Base-by-base conservation (phyloP, 331 rosid species). In the Quercus lobata region DNA sequence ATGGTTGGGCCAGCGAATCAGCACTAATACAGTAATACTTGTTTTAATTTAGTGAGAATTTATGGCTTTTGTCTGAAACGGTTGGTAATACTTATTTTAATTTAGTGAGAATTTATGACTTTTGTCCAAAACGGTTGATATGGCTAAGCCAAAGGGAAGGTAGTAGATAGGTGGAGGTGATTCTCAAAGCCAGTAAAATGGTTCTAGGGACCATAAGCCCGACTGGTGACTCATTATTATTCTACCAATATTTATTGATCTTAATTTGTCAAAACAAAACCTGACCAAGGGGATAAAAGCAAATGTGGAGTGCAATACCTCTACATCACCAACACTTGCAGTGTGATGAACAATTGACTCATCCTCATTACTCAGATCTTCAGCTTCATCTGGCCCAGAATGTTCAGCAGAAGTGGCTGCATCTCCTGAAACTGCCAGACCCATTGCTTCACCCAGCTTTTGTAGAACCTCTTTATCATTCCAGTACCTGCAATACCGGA, bases 291-390 rank as follows among this genome's bases (percentile, higher is more conserved):
- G 84, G 35, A 57, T 25, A 60, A 16, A 66, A 24, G 37, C 70
- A 70, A 61, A 32, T 15, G 60, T 9, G 46, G 19, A 44, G 54
- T 30, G 30, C 1, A 37, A 73, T 87, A 91, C 99, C 97, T 91
- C 98, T 25, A 96, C 84, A 76, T 96, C 99, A 82, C 99, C 99
- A 87, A 89, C 92, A 83, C 99, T 96, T 78, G 99, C 99, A 83
- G 97, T 91, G 2, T 86, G 94, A 86, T 96, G 99, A 87, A 96
- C 98, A 25, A 88, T 83, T 77, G 98, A 91, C 86, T 96, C 99
- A 81, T 96, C 99, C 79, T 91, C 98, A 88, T 86, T 89, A 79
- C 94, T 96, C 29, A 70, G 79, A 17, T 93, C 98, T 73, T 96
- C 99, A 57, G 93, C 73, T 73, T 96, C 98, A 25, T 91, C 98